Percentiles rank a stretch among this genome's conserved stretches.
Conservation (phyloP, 2,329 filamentous ascomycete species). For the Cladobotryum protrusum region DNA sequence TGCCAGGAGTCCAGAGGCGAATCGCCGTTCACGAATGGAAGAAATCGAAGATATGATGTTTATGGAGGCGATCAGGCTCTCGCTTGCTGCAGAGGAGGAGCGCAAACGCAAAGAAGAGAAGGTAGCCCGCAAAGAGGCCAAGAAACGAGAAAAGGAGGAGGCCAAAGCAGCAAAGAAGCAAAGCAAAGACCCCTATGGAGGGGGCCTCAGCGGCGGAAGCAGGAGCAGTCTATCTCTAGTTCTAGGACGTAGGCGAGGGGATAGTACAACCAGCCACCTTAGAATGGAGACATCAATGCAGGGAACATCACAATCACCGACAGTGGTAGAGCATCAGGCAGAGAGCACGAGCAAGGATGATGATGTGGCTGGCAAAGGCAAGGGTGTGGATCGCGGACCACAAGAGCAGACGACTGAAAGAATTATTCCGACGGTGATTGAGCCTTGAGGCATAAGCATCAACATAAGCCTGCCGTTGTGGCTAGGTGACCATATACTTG, state of each 20-base stretch:
- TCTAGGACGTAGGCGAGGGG: slow-evolving; percentile 51
- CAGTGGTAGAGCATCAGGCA: slow-evolving; percentile 15
- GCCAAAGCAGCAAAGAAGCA: slow-evolving; percentile 69
- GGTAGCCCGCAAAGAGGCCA: slow-evolving; percentile 62
- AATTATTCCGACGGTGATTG: slow-evolving; percentile 25
- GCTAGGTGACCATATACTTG: background rate
- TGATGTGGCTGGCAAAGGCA: slow-evolving; percentile 53
- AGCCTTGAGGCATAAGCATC: background rate
- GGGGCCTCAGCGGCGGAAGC: slow-evolving; percentile 40
- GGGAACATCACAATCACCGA: slow-evolving; percentile 30
- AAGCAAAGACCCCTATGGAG: slow-evolving; percentile 29
- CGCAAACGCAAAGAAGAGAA: slow-evolving; percentile 69
- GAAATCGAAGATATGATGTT: slow-evolving; percentile 98
- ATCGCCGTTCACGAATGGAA: slow-evolving; percentile 56
- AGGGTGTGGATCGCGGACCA: slow-evolving; percentile 55
- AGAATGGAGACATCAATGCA: slow-evolving; percentile 50
- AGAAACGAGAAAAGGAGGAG: slow-evolving; percentile 77
- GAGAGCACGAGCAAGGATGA: slow-evolving; percentile 26
- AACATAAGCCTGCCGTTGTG: slow-evolving; percentile 1
- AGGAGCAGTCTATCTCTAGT: slow-evolving; percentile 60
- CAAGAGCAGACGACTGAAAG: slow-evolving; percentile 20
- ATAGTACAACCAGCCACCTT: slow-evolving; percentile 54
- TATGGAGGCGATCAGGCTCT: slow-evolving; percentile 88
- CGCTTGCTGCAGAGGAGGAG: slow-evolving; percentile 88
- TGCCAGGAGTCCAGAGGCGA: slow-evolving; percentile 16